Evolutionary conservation across 306 rosid genomes (phyloP).

Genomic region (Pyrus betulifolia): DNA sequence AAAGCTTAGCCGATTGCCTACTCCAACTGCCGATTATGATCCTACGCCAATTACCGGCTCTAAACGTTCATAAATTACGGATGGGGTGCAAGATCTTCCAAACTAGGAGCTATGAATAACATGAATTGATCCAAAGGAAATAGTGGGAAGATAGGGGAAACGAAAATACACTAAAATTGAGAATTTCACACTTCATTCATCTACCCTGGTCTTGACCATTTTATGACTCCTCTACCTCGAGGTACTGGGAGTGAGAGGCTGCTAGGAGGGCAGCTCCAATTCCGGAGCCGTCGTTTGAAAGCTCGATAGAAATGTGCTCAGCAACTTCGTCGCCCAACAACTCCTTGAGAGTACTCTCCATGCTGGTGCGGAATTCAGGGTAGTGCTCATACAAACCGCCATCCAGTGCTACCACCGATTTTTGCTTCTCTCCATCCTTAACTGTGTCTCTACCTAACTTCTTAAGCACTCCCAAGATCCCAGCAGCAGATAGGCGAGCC

Average conservation of each 20-base stretch:
- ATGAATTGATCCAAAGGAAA: slow-evolving; percentile 10
- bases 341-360: slow-evolving; percentile 76
- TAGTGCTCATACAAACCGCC: slow-evolving; percentile 94
- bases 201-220: slow-evolving; percentile 12
- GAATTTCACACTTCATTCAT: slow-evolving; percentile 23
- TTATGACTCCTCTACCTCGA: slow-evolving; percentile 51
- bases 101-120: slow-evolving; percentile 17
- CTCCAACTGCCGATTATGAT: slow-evolving; percentile 14
- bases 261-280: slow-evolving; percentile 92
- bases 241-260: slow-evolving; percentile 89
- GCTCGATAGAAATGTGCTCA: slow-evolving; percentile 47
- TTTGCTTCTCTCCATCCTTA: slow-evolving; percentile 63
- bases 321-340: slow-evolving; percentile 72
- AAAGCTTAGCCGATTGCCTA: slow-evolving; percentile 13
- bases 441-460: slow-evolving; percentile 75
- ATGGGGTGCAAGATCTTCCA: slow-evolving; percentile 23
- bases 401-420: slow-evolving; percentile 72
- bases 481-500: slow-evolving; percentile 84
- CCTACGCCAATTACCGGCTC: slow-evolving; percentile 17
- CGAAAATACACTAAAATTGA: slow-evolving; percentile 27
- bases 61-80: slow-evolving; percentile 25
- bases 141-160: slow-evolving; percentile 3
- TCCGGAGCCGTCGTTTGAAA: slow-evolving; percentile 85
- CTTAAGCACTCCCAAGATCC: slow-evolving; percentile 71
- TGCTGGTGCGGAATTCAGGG: slow-evolving; percentile 52